phyloP scores from a whole-genome alignment of 805 yeast species.

The Metschnikowia chrysomelidarum region DNA sequence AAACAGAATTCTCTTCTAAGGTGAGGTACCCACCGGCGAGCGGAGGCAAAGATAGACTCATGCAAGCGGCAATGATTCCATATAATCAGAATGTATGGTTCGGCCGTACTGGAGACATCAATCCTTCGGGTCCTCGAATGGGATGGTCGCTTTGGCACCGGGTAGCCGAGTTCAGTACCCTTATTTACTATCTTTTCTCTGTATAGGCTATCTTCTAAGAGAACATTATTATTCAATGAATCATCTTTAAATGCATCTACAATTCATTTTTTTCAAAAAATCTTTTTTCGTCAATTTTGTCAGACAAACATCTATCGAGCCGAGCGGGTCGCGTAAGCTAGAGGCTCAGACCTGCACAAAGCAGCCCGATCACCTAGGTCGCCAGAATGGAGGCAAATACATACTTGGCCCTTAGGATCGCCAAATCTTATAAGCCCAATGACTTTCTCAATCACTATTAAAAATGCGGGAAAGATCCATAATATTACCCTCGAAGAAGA shows the following conservation, averaged over 20 bases:
- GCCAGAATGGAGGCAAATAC: no score
- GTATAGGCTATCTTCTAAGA: no score
- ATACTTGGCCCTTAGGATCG: no score
- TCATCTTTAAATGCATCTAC: no score
- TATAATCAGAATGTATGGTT: constrained; percentile 40
- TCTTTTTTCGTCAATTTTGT: no score
- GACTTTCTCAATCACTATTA: constrained; percentile 26
- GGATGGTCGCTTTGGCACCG: constrained; percentile 33
- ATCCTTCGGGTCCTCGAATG: constrained; percentile 30
- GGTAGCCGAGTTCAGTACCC: constrained; percentile 29
- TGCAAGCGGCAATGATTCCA: constrained; percentile 27
- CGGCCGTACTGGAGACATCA: constrained; percentile 36
- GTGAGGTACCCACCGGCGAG: constrained; percentile 67
- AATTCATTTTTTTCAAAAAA: no score
- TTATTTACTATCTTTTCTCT: constrained; percentile 21
- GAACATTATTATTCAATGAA: no score
- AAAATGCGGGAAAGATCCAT: constrained; percentile 43
- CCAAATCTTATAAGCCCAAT: no score
- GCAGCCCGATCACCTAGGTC: no score
- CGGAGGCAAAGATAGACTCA: constrained; percentile 29
- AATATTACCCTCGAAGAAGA: constrained; percentile 44
- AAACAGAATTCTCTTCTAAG: constrained; percentile 58
- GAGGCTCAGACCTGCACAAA: no score
- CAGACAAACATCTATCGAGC: no score
- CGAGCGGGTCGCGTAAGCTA: no score